Conservation (phyloP, 139 green algal species). For the Tetraselmis chui region DNA sequence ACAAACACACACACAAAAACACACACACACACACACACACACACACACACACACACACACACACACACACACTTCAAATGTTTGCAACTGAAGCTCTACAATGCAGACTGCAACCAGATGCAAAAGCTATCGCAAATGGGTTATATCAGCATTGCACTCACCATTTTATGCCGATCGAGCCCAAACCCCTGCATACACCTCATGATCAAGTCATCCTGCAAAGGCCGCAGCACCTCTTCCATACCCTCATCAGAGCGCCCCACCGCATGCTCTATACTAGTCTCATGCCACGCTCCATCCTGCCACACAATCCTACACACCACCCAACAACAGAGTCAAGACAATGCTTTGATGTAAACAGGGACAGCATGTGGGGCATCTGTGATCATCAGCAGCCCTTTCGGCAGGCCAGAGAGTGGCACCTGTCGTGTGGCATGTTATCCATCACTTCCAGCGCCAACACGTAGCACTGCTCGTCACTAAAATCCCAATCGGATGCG, state of each 20-base stretch:
- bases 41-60: too few relatives aligned
- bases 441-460: conserved; percentile 80
- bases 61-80: too few relatives aligned
- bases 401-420: too few relatives aligned
- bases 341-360: too few relatives aligned
- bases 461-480: conserved; percentile 17
- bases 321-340: too few relatives aligned
- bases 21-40: too few relatives aligned
- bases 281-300: background rate
- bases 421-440: conserved; percentile 71
- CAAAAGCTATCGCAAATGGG: too few relatives aligned
- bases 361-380: too few relatives aligned
- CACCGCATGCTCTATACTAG: background rate
- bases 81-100: too few relatives aligned
- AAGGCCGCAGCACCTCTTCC: background rate
- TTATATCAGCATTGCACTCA: background rate
- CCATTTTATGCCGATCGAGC: background rate
- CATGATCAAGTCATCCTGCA: background rate
- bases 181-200: background rate
- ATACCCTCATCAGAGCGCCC: background rate
- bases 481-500: background rate
- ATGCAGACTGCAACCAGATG: too few relatives aligned
- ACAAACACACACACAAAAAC: too few relatives aligned
- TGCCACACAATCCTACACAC: background rate
- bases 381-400: too few relatives aligned